Evolutionary conservation across 2,329 filamentous ascomycete genomes (phyloP).

Genomic region (Boeremia lycopersici): DNA sequence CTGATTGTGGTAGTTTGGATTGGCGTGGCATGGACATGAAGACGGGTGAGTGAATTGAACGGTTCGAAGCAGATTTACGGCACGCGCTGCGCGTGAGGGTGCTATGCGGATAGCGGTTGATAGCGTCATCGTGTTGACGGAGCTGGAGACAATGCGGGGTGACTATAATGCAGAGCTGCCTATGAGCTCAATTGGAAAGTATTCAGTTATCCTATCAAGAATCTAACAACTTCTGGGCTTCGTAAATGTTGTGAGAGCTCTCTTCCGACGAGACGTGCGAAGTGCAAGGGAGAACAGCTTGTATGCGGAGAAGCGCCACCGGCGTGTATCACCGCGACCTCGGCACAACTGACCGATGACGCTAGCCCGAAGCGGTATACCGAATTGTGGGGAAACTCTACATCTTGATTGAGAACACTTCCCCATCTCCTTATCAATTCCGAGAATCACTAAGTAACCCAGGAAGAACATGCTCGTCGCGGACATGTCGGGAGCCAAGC

Average conservation of each 20-base stretch:
- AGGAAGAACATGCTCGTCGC: not conserved
- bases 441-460: too few species aligned
- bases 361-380: constrained; percentile 6
- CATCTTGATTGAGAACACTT: not conserved
- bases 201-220: not conserved
- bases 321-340: constrained; percentile 11
- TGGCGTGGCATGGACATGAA: constrained; percentile 93
- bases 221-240: not conserved
- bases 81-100: constrained; percentile 61
- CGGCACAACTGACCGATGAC: not conserved
- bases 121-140: constrained; percentile 8
- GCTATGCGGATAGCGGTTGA: constrained; percentile 37
- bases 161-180: not conserved
- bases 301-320: constrained; percentile 12
- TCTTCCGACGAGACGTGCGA: constrained; percentile 4
- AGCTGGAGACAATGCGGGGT: constrained; percentile 1
- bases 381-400: constrained; percentile 10
- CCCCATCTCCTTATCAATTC: not conserved
- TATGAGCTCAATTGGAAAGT: not conserved
- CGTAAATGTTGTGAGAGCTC: not conserved
- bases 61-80: constrained; percentile 78
- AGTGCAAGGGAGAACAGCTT: constrained; percentile 1
- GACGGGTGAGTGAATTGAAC: constrained; percentile 89
- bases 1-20: constrained; percentile 73
- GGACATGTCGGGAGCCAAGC: not conserved